Evolutionary conservation across 176 grass and related monocot species (phyloP).

Genomic region (Raddia guianensis): DNA sequence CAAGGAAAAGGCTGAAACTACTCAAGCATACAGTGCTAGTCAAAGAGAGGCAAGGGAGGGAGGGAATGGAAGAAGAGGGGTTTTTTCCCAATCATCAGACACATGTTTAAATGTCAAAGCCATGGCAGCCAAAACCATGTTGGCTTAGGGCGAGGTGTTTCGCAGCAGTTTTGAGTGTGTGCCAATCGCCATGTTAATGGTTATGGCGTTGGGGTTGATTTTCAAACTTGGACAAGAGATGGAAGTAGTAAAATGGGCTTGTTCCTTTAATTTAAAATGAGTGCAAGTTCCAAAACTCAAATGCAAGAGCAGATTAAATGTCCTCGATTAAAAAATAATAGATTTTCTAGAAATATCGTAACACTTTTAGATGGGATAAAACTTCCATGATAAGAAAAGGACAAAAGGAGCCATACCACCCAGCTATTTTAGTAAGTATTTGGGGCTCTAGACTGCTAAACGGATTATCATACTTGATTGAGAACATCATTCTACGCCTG

Average conservation of each 20-base stretch:
- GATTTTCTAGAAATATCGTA: conserved; percentile 4
- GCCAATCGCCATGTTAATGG: neutral
- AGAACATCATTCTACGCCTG: neutral
- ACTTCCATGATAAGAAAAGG: neutral
- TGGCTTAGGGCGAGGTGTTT: too few relatives aligned
- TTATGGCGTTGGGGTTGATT: neutral
- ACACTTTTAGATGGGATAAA: neutral
- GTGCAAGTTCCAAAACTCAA: neutral
- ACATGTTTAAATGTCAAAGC: neutral
- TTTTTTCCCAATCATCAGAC: neutral
- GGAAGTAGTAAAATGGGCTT: too few relatives aligned
- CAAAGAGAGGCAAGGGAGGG: neutral
- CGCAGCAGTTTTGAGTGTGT: neutral
- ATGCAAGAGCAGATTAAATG: neutral
- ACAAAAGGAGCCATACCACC: neutral
- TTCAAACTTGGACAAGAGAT: neutral
- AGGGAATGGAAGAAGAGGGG: neutral
- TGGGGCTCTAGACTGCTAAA: neutral
- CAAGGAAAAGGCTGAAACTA: conserved; percentile 24
- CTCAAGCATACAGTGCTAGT: neutral
- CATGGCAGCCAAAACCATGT: neutral
- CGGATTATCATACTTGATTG: conserved; percentile 3
- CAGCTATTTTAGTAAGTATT: conserved; percentile 28
- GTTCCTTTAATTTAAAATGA: neutral
- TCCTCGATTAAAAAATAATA: conserved; percentile 3